Evolutionary conservation across 345 rosid species (phyloP), one percentile per base, ranked within the genome.

Genomic region (Bruguiera sexangula): DNA sequence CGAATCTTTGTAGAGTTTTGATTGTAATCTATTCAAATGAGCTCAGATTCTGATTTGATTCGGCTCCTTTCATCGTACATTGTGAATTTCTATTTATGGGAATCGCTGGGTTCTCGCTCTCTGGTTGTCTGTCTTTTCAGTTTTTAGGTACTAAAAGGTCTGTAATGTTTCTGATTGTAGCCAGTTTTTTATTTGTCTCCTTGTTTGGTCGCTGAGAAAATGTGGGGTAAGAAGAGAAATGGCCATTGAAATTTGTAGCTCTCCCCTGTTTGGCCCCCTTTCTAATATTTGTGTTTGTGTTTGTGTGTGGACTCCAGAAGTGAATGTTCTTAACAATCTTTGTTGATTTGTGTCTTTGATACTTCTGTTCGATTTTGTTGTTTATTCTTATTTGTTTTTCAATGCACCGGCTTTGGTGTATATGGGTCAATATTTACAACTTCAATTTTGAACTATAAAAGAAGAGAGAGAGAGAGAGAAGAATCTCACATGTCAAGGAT

Each of bases 171-270:
- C 4, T 61, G 36, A 65, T 67, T 74, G 30, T 56, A 57, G 54
- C 29, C 3, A 1, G 4, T 31, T 58, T 55, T 34, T 51, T 51
- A 2, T 74, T 51, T 6, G 61, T 6, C 50, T 20, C 68, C 34
- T 61, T 71, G 74, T 77, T 79, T 82, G 74, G 66, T 62, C 76
- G 66, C 71, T 71, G 75, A 57, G 73, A 68, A 80, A 78, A 68
- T 72, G 75, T 20, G 51, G 67, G 55, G 67, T 67, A 59, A 20
- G 19, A 48, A 4, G 31, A 2, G 63, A 70, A 73, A 24, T 43
- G 59, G 66, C 39, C n/a, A 66, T 55, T 69, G 57, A 55, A 11
- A 69, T 37, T 66, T 51, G 52, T 62, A 36, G 67, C 55, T 69
- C 27, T 62, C 19, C 15, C 66, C 36, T 50, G 10, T 39, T 27